Evolutionary conservation across 1,284 basidiomycete species (phyloP).

Genomic region (Cutaneotrichosporon curvatum): DNA sequence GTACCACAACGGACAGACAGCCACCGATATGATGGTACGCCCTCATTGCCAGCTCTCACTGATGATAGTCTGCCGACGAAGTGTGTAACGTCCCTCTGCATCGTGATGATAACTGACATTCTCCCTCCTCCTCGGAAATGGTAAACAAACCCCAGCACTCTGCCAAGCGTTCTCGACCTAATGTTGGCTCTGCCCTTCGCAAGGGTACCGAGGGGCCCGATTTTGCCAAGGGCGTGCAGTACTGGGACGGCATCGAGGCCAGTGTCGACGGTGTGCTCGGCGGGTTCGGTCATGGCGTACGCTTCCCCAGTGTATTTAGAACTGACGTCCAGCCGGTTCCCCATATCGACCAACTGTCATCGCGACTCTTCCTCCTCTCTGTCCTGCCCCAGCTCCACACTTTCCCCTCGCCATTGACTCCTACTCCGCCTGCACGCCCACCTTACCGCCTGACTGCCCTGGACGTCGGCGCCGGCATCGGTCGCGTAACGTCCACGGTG

Average conservation of each 20-base stretch:
- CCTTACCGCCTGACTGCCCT: slow-evolving; percentile 60
- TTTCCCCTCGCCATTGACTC: slow-evolving; percentile 59
- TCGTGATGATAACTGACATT: no score
- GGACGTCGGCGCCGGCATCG: slow-evolving; percentile 82
- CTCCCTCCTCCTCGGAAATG: background rate
- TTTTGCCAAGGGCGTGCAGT: slow-evolving; percentile 47
- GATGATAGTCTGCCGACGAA: no score
- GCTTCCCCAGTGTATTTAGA: background rate
- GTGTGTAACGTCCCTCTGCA: background rate
- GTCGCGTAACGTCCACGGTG: slow-evolving; percentile 77
- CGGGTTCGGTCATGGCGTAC: slow-evolving; percentile 46
- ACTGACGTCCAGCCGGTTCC: slow-evolving; percentile 60
- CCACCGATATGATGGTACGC: no score
- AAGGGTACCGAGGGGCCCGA: slow-evolving; percentile 33
- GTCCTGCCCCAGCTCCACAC: slow-evolving; percentile 69
- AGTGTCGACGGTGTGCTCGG: slow-evolving; percentile 49
- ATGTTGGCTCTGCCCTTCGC: slow-evolving; percentile 29
- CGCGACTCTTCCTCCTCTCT: slow-evolving; percentile 73
- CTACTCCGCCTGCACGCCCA: slow-evolving; percentile 21
- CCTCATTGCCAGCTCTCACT: no score
- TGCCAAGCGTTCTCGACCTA: slow-evolving; percentile 18
- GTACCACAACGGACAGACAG: no score
- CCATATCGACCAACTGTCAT: slow-evolving; percentile 76
- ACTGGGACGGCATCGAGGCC: slow-evolving; percentile 48
- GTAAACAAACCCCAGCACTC: slow-evolving; percentile 10